Percentiles rank a stretch among this genome's conserved stretches.
These are phyloP conservation scores for Epichloe scottii DNA, from an alignment of 2,329 filamentous ascomycete genomes.

Conservation along the genomic window DNA sequence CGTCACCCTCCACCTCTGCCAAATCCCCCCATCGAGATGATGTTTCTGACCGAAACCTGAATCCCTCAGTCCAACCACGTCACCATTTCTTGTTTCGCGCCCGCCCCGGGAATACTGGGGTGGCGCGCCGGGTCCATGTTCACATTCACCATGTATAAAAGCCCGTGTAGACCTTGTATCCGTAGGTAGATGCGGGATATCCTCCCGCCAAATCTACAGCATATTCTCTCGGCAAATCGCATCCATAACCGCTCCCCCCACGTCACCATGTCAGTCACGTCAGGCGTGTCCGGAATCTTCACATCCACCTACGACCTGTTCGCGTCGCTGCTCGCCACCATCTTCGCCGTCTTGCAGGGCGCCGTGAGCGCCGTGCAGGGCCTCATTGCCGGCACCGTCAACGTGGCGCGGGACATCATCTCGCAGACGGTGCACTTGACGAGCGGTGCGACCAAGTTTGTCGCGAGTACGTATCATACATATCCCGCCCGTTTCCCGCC, in stretches of 20 bases:
- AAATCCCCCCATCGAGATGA: too few relatives aligned
- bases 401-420: conserved; percentile 22
- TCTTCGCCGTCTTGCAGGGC: conserved; percentile 21
- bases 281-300: conserved; percentile 25
- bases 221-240: background rate
- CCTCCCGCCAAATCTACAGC: too few relatives aligned
- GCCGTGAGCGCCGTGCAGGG: conserved; percentile 20
- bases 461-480: conserved; percentile 25
- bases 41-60: background rate
- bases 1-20: background rate
- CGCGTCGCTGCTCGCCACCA: conserved; percentile 23
- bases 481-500: background rate
- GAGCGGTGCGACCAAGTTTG: conserved; percentile 26
- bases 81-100: background rate
- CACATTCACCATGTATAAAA: too few relatives aligned
- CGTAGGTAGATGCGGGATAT: too few relatives aligned
- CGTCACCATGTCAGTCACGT: conserved; percentile 21
- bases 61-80: background rate
- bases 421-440: conserved; percentile 24
- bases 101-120: too few relatives aligned
- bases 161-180: too few relatives aligned
- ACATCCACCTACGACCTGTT: conserved; percentile 30
- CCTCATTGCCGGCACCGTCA: conserved; percentile 25
- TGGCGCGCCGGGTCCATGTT: too few relatives aligned
- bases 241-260: background rate